A percentile compares a stretch with the other conserved stretches of the same genome.
phyloP scores from a whole-genome alignment of 352 stramenopile species.

The Globisporangium acanthophoron region DNA sequence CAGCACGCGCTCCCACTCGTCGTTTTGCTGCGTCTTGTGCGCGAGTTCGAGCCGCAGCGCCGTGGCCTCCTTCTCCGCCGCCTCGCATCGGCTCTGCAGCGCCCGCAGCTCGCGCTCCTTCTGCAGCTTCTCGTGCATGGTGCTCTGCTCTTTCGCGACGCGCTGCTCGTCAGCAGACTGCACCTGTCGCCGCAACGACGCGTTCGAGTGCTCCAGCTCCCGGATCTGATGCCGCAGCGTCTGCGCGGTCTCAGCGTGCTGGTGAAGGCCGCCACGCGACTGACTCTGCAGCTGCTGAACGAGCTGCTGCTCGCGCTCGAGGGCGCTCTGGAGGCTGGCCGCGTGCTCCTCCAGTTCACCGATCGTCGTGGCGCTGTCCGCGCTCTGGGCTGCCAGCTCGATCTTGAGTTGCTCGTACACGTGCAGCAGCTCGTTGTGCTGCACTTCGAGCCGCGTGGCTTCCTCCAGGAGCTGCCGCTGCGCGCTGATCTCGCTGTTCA shows the following conservation, averaged over 20 bases:
- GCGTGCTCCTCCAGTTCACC: constrained; percentile 45
- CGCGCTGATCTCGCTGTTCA: constrained; percentile 24
- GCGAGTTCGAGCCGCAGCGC: constrained; percentile 17
- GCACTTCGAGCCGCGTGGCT: constrained; percentile 15
- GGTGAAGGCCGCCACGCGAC: constrained; percentile 20
- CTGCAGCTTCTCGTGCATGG: constrained; percentile 47
- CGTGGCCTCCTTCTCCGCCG: constrained; percentile 20
- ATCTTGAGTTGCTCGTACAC: constrained; percentile 35
- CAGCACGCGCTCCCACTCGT: constrained; percentile 30
- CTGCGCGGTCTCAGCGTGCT: constrained; percentile 16
- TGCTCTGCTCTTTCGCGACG: constrained; percentile 34
- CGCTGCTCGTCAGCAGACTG: constrained; percentile 31
- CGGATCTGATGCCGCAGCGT: constrained; percentile 16
- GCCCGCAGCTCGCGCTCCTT: constrained; percentile 41
- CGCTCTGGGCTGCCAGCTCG: constrained; percentile 19
- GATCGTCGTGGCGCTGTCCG: constrained; percentile 27
- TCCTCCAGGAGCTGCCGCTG: constrained; percentile 14
- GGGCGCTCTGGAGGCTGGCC: constrained; percentile 47
- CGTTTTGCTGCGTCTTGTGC: constrained; percentile 13
- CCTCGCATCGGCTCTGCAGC: constrained; percentile 25
- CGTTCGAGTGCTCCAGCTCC: constrained; percentile 28
- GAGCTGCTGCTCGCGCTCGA: constrained; percentile 50
- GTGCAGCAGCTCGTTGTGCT: constrained; percentile 25
- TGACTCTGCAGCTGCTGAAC: constrained; percentile 43
- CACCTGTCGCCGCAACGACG: constrained; percentile 27